Conservation (phyloP, 768 basidiomycete species). For the Panus rudis region DNA sequence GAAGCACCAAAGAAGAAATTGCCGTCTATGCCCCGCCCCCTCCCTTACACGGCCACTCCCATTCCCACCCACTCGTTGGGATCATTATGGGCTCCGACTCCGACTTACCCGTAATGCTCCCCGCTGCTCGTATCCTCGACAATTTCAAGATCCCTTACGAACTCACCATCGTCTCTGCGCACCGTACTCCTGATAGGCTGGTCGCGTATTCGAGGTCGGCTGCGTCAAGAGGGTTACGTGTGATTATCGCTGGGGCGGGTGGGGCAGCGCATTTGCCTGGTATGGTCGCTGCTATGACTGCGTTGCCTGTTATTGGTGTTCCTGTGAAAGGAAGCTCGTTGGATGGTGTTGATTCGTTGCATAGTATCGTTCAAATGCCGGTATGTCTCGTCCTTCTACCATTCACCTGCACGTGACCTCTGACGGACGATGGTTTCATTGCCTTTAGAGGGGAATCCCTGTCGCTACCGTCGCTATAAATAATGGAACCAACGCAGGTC, state of each 20-base stretch:
- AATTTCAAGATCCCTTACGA: constrained; percentile 85
- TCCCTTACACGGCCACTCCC: constrained; percentile 45
- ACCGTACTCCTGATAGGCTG: constrained; percentile 86
- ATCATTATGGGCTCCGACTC: constrained; percentile 99
- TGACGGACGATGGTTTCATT: constrained; percentile 1
- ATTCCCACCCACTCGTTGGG: constrained; percentile 72
- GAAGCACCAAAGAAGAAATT: constrained; percentile 36
- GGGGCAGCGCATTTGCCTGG: constrained; percentile 97
- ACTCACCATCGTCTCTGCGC: constrained; percentile 92
- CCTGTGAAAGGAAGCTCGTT: constrained; percentile 92
- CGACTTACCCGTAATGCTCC: constrained; percentile 89
- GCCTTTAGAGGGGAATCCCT: constrained; percentile 80
- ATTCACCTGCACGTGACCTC: not conserved
- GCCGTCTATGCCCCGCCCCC: constrained; percentile 44
- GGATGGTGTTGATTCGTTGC: constrained; percentile 94
- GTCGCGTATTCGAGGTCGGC: constrained; percentile 78
- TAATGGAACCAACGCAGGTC: constrained; percentile 87
- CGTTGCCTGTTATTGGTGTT: constrained; percentile 90
- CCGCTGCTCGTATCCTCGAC: constrained; percentile 79
- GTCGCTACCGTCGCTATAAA: constrained; percentile 98
- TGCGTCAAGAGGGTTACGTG: constrained; percentile 53
- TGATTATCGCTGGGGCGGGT: constrained; percentile 94
- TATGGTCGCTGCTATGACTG: constrained; percentile 95
- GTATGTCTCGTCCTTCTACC: constrained; percentile 38
- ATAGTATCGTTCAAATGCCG: constrained; percentile 99